Conservation (phyloP, 1,284 basidiomycete genomes). For the Cutaneotrichosporon sp. region DNA sequence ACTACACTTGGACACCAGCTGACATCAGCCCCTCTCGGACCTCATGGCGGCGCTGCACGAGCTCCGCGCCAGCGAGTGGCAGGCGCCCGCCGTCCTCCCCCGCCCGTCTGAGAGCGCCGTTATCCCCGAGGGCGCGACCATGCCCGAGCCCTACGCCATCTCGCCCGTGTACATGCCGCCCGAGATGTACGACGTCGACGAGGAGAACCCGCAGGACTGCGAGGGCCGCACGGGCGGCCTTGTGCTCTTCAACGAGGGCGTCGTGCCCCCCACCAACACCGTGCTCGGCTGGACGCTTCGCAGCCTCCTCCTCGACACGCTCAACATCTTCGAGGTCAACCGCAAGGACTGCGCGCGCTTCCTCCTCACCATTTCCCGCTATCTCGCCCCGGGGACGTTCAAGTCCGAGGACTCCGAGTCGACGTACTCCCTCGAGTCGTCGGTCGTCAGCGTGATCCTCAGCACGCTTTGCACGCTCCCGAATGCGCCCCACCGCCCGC, state of each 20-base stretch:
- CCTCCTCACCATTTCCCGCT: constrained; percentile 83
- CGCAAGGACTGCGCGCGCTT: constrained; percentile 90
- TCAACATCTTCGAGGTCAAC: constrained; percentile 94
- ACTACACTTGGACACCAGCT: background rate
- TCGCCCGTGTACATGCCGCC: constrained; percentile 82
- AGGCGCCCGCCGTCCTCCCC: constrained; percentile 56
- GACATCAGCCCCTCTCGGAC: constrained; percentile 39
- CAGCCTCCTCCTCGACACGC: constrained; percentile 73
- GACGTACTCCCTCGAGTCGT: constrained; percentile 50
- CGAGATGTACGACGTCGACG: constrained; percentile 66
- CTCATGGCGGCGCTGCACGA: constrained; percentile 41
- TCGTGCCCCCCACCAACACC: constrained; percentile 72
- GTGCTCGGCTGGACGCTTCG: constrained; percentile 79
- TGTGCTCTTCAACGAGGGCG: constrained; percentile 76
- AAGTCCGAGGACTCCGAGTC: constrained; percentile 41
- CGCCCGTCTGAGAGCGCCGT: constrained; percentile 61
- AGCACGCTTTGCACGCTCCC: constrained; percentile 76
- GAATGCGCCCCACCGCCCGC: constrained; percentile 69
- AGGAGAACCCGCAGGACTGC: constrained; percentile 53
- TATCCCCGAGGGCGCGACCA: constrained; percentile 55
- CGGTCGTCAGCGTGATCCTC: constrained; percentile 62
- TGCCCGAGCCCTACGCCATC: constrained; percentile 64
- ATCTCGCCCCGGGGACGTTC: constrained; percentile 82
- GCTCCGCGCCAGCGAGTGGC: constrained; percentile 35
- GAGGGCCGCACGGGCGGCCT: constrained; percentile 59